Evolutionary conservation across 192 early-diverging fungal species (phyloP).

Genomic region (Backusella macrospora): DNA sequence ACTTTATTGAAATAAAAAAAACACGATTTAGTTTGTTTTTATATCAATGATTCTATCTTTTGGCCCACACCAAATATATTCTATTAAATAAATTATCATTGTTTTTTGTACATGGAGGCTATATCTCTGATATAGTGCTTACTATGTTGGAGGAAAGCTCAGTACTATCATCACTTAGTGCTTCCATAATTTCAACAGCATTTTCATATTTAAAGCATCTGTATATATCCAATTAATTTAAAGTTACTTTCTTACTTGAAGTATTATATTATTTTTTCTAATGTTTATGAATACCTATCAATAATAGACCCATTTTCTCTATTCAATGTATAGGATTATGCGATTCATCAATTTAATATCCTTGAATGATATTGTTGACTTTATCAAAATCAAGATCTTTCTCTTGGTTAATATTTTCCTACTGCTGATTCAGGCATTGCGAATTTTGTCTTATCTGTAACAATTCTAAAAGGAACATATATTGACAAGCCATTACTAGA

Average conservation of each 20-base stretch:
- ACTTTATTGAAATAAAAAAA: too few relatives aligned
- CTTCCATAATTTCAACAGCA: conserved; percentile 83
- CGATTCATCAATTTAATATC: conserved; percentile 74
- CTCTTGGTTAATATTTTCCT: conserved; percentile 85
- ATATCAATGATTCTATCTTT: conserved; percentile 66
- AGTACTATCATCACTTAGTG: conserved; percentile 72
- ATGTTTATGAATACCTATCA: conserved; percentile 28
- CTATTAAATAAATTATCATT: too few relatives aligned
- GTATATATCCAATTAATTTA: not conserved
- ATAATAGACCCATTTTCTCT: conserved; percentile 65
- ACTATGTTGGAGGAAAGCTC: conserved; percentile 73
- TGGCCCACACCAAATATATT: conserved; percentile 68
- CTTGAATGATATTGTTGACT: conserved; percentile 87
- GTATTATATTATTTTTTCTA: not conserved
- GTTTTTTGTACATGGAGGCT: conserved; percentile 86
- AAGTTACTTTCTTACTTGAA: too few relatives aligned
- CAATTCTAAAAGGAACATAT: conserved; percentile 93
- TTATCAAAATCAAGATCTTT: conserved; percentile 76
- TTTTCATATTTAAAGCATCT: conserved; percentile 85
- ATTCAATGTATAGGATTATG: conserved; percentile 42
- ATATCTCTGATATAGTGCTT: conserved; percentile 63
- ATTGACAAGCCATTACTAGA: conserved; percentile 93
- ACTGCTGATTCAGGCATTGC: conserved; percentile 98
- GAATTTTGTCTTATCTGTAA: conserved; percentile 93
- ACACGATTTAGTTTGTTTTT: conserved; percentile 36